Conservation (phyloP, 768 basidiomycete species). For the Rhizopogon salebrosus region DNA sequence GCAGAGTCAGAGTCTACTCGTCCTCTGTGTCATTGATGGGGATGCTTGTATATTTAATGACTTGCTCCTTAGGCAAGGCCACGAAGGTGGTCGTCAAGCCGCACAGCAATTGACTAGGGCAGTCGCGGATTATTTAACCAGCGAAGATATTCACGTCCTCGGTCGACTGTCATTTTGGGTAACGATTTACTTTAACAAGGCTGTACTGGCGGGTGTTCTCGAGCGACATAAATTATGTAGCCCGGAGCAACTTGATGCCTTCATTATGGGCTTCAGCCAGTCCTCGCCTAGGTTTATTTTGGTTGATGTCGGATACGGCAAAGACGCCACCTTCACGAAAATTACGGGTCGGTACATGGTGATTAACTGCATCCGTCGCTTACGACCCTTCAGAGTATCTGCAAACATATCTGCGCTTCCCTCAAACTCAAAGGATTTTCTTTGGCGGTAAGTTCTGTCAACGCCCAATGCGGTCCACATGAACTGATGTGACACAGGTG, state of each 20-base stretch:
- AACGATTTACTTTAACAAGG: conserved; percentile 64
- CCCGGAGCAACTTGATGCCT: conserved; percentile 63
- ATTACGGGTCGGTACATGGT: conserved; percentile 53
- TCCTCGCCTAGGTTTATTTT: conserved; percentile 65
- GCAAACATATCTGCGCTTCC: conserved; percentile 63
- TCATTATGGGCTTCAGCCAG: conserved; percentile 68
- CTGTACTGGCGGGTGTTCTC: conserved; percentile 46
- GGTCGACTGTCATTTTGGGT: conserved; percentile 74
- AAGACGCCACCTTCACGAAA: conserved; percentile 59
- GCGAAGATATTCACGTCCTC: conserved; percentile 54
- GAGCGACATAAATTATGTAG: conserved; percentile 51
- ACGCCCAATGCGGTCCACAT: not conserved
- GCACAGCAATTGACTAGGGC: conserved; percentile 63
- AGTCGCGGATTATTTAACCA: conserved; percentile 63
- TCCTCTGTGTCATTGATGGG: conserved; percentile 72
- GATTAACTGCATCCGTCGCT: not conserved
- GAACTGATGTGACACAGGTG: conserved; percentile 36
- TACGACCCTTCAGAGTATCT: conserved; percentile 53
- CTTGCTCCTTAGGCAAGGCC: conserved; percentile 55
- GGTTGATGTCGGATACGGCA: conserved; percentile 63
- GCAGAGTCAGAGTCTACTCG: conserved; percentile 61
- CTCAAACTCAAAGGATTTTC: conserved; percentile 71
- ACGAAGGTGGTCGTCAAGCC: conserved; percentile 54
- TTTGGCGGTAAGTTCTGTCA: conserved; percentile 49
- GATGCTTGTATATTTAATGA: conserved; percentile 63